Evolutionary conservation across 352 stramenopile species (phyloP).

Genomic region (Globisporangium heterothallicum): DNA sequence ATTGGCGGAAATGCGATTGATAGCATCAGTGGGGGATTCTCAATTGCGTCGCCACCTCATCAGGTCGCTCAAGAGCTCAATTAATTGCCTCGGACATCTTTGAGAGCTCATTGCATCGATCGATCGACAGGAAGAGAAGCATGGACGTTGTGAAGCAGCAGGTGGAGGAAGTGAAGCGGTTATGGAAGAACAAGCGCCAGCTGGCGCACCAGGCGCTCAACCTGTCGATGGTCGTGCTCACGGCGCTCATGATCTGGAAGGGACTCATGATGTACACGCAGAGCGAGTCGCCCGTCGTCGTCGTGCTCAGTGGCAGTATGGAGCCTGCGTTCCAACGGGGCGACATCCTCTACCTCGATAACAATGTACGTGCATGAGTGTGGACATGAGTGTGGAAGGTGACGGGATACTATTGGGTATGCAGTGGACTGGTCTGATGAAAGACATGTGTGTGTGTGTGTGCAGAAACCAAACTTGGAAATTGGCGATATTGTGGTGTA

Average conservation of each 20-base stretch:
- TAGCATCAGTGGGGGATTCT: too few relatives aligned
- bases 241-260: slow-evolving; percentile 99
- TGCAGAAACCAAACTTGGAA: slow-evolving; percentile 65
- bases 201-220: slow-evolving; percentile 96
- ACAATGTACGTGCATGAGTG: slow-evolving; percentile 64
- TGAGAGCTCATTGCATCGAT: too few relatives aligned
- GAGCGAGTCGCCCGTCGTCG: slow-evolving; percentile 96
- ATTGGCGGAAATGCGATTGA: too few relatives aligned
- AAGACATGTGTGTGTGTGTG: neutral
- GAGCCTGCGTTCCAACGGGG: slow-evolving; percentile 98
- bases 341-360: slow-evolving; percentile 98
- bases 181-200: slow-evolving; percentile 98
- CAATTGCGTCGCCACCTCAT: too few relatives aligned
- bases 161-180: slow-evolving; percentile 95
- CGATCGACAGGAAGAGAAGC: neutral
- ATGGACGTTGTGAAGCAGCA: slow-evolving; percentile 84
- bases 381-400: neutral
- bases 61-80: too few relatives aligned
- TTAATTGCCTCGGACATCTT: too few relatives aligned
- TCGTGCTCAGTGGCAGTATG: slow-evolving; percentile 98
- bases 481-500: slow-evolving; percentile 93
- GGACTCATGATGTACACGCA: slow-evolving; percentile 96
- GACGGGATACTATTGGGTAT: slow-evolving; percentile 32
- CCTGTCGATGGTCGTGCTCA: slow-evolving; percentile 98
- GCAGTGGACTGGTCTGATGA: neutral